Base-by-base conservation (phyloP, 345 rosid genomes). In the Euphorbia pulcherrima region DNA sequence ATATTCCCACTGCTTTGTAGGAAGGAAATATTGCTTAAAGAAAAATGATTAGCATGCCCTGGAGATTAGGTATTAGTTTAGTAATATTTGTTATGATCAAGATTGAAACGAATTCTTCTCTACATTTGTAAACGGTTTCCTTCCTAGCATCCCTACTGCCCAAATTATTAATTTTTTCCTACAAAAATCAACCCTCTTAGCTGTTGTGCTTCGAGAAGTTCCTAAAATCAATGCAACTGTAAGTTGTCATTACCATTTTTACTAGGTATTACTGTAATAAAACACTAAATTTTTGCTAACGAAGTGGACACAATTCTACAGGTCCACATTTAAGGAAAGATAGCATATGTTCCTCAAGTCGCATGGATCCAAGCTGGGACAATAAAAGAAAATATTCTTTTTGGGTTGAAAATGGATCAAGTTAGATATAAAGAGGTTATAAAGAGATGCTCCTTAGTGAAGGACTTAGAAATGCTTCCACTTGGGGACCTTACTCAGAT, bases 311-410 rank as follows among this genome's bases (percentile, higher is more conserved):
- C 11, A 24, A 10, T 51, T 47, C 21, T 71, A 18, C 79, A 81
- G 87, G 83, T 83, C 40, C 35, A 37, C 9, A 67, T 75, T 46
- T 29, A 64, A 55, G 88, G 88, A 13, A 73, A 73, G 69, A 69
- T 84, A 40, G 88, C 86, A 3, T 84, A 84, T 81, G 90, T 86
- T 64, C 77, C 88, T 63, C 90, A 86, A 50, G 74, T 83, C 21
- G 74, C n/a, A 9, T 86, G 85, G 90, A 86, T 86, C 60, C 82
- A 82, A 46, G 71, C 82, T 1, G 90, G 90, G 14, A 80, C 76
- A 1, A 75, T 83, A 62, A 75, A 68, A 72, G 89, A 81, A 52
- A 87, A 83, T 47, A 84, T 87, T 52, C 47, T 83, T 16, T 84
- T 84, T 56, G 89, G 92, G 6, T 72, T 80, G 0, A 55, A 59